Conservation (phyloP, 2,329 filamentous ascomycete species). For the Blastomyces silverae region DNA sequence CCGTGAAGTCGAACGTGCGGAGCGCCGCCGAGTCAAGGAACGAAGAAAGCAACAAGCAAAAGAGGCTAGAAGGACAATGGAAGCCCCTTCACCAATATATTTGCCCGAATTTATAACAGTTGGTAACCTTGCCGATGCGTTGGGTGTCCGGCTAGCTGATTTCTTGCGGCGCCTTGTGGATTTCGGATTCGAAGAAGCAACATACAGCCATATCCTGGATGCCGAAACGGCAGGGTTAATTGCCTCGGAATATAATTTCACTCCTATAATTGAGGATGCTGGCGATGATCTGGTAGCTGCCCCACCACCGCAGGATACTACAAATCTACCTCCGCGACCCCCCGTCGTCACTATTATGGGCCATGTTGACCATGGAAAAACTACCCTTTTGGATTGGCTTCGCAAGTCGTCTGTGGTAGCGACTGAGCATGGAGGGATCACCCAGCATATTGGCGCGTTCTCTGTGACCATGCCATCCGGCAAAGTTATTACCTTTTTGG, state of each 20-base stretch:
- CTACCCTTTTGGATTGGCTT: slow-evolving; percentile 86
- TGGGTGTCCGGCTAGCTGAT: slow-evolving; percentile 62
- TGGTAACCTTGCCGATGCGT: slow-evolving; percentile 66
- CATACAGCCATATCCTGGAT: slow-evolving; percentile 77
- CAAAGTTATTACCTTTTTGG: slow-evolving; percentile 89
- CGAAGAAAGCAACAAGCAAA: slow-evolving; percentile 36
- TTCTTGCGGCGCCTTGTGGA: slow-evolving; percentile 72
- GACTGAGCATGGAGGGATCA: slow-evolving; percentile 91
- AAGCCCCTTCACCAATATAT: slow-evolving; percentile 56
- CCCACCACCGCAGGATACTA: slow-evolving; percentile 61
- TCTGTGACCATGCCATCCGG: slow-evolving; percentile 79
- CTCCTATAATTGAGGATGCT: slow-evolving; percentile 64
- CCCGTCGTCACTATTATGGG: slow-evolving; percentile 99
- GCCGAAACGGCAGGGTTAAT: slow-evolving; percentile 85
- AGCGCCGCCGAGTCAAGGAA: slow-evolving; percentile 10
- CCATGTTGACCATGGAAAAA: slow-evolving; percentile 97
- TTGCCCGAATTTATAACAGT: slow-evolving; percentile 90
- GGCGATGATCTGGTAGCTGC: slow-evolving; percentile 66
- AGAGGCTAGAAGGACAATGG: slow-evolving; percentile 41
- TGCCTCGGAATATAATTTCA: slow-evolving; percentile 86
- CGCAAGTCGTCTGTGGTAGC: slow-evolving; percentile 88
- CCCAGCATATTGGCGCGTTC: slow-evolving; percentile 97
- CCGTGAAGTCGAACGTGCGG: background rate
- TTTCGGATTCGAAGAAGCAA: slow-evolving; percentile 82
- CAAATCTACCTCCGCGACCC: slow-evolving; percentile 64